Base-by-base conservation (phyloP, 179 eudicot species). In the Heliamphora pulchella region DNA sequence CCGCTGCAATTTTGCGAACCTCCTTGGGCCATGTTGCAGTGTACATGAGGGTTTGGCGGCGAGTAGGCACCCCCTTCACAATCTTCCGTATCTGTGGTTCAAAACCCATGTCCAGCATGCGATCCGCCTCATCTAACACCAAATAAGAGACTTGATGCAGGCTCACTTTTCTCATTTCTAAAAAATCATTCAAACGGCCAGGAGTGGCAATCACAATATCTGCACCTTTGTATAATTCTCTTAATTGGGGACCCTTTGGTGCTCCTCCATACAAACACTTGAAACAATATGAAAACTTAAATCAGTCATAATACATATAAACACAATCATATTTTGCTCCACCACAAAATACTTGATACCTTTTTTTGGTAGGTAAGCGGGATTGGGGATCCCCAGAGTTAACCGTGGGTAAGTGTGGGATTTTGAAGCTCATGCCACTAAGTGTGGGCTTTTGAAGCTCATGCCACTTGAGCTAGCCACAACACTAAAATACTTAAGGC, bases 1-100 rank as follows among this genome's bases (percentile, higher is more conserved):
- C 99, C 39, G 94, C 88, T 67, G 99, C 99, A 76, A 96, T 96
- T 86, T 84, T 93, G 71, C 99, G 97, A 48, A 96, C 99, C 86
- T 96, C 98, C 82, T 96, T 96, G 22, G 99, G 99, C 99, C 98
- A 95, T 51, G 98, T 95, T 73, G 98, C 98, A 50, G 99, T 96
- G 85, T 87, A 96, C 99, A 96, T 96, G 71, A 96, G 94, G 50
- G 99, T 96, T 77, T 96, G 99, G 51, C 99, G 92, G 31, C 90
- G 90, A 79, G 88, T 58, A 44, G 99, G 96, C 20, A 96, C 87
- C 85, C 90, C 93, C 80, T 96, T 96, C 89, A 96, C 96, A 81
- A 96, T 94, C 80, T 96, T 94, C 80, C 97, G 88, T 57, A 96
- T 94, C 82, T 96, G 99, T 39, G 99, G 99, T 85, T 96, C 99